Evolutionary conservation across 2,329 filamentous ascomycete species (phyloP), one percentile per base, ranked within the genome.

Genomic region (Arachnomyces sp.): DNA sequence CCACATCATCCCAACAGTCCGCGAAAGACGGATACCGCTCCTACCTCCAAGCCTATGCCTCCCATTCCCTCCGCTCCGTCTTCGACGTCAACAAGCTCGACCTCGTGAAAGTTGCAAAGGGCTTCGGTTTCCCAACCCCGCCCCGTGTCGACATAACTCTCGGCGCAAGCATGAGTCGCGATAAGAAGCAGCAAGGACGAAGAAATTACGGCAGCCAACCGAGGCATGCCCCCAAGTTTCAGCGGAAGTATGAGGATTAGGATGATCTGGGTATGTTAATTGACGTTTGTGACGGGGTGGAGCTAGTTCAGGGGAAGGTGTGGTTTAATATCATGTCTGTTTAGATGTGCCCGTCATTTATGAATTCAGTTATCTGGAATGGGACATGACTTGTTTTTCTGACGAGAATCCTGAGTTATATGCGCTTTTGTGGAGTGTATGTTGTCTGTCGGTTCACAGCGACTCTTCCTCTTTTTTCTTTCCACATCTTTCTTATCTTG

Each of bases 31-130:
- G 86, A 3, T 94, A 92, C 69, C 78, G 86, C 44, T 86, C 85
- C 14, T 98, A 98, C 62, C 75, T 98, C 16, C 88, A 96, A 62
- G 90, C 92, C 0, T 98, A 98, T 59, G 88, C 90, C 15, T 88
- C 82, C 43, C 92, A 90, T 66, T 82, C 77, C 51, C 71, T 92
- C 44, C 78, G 86, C 18, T 83, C 80, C n/a, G 82, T 93, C 29
- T 94, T 90, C 58, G 84, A 90, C 60, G 79, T 93, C 39, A 74
- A 86, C 61, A 86, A 86, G 59, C 71, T 92, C 9, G 86, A 93
- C 58, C 70, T 93, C 13, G 78, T 82, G 53, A 90, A 89, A 67
- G 81, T 93, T 3, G 85, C 85, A 38, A 90, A 87, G 72, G 78
- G 80, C 49, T 93, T 92, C 57, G 86, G 86, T 0, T 93, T 94